Percentiles rank a stretch among this genome's conserved stretches.
Evolutionary conservation across 2,329 filamentous ascomycete genomes (phyloP).

Genomic region (Fusarium sp.): DNA sequence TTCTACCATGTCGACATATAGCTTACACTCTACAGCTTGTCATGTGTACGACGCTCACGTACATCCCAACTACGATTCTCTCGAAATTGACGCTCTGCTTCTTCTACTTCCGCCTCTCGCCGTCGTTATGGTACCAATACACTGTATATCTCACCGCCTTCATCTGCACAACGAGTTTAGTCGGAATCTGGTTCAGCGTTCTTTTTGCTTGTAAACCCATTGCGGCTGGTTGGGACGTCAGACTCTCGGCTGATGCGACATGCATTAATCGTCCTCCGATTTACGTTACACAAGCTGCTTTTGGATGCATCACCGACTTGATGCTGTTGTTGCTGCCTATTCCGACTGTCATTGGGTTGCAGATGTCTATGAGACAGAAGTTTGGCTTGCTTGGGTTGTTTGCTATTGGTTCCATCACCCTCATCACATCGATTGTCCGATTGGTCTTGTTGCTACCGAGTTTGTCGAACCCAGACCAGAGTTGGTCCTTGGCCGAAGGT

Average conservation of each 20-base stretch:
- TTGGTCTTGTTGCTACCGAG: slow-evolving; percentile 3
- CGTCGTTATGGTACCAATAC: slow-evolving; percentile 12
- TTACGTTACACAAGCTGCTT: slow-evolving; percentile 13
- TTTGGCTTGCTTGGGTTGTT: slow-evolving; percentile 1
- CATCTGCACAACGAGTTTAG: neutral
- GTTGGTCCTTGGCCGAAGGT: slow-evolving; percentile 14
- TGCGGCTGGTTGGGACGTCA: slow-evolving; percentile 4
- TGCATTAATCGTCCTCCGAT: slow-evolving; percentile 17
- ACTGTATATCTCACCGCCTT: slow-evolving; percentile 7
- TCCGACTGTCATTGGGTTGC: neutral
- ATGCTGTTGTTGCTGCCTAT: neutral
- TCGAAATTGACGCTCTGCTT: slow-evolving; percentile 18
- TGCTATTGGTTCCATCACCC: slow-evolving; percentile 7
- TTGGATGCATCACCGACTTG: slow-evolving; percentile 12
- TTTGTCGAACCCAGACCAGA: slow-evolving; percentile 6
- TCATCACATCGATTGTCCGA: slow-evolving; percentile 12
- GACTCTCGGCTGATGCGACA: neutral
- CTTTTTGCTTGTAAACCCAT: slow-evolving; percentile 10
- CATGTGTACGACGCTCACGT: slow-evolving; percentile 8
- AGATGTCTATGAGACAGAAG: slow-evolving; percentile 12
- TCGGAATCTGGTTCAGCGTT: slow-evolving; percentile 15
- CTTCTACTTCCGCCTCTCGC: slow-evolving; percentile 19
- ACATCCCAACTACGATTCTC: slow-evolving; percentile 16
- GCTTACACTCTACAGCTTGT: neutral
- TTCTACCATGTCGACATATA: fast-evolving